phyloP scores from a whole-genome alignment of 2,329 filamentous ascomycete genomes.

The Phaeosphaeria sp. region DNA sequence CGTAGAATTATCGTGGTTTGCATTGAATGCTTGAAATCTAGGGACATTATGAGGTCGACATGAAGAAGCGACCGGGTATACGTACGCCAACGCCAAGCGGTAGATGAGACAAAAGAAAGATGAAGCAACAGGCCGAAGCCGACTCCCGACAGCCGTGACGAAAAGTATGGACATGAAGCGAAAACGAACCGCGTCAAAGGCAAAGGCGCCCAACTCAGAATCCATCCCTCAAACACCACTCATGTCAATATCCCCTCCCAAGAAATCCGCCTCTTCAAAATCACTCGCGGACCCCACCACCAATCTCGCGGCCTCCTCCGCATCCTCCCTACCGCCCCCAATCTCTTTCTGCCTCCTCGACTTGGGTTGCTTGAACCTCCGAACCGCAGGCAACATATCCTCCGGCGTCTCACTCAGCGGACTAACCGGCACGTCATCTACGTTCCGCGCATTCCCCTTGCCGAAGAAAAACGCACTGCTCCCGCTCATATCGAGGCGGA shows the following conservation, averaged over 20 bases:
- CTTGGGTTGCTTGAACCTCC: slow-evolving; percentile 42
- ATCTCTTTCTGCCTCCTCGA: slow-evolving; percentile 15
- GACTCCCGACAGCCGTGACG: neutral
- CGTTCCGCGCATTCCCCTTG: slow-evolving; percentile 22
- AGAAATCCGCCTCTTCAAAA: slow-evolving; percentile 73
- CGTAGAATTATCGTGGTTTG: no score
- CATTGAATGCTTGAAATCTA: neutral
- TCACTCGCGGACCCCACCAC: slow-evolving; percentile 55
- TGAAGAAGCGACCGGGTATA: slow-evolving; percentile 17
- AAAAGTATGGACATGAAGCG: slow-evolving; percentile 11
- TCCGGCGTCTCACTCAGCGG: slow-evolving; percentile 41
- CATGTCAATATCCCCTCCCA: slow-evolving; percentile 45
- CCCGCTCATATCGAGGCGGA: slow-evolving; percentile 15
- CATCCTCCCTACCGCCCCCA: neutral
- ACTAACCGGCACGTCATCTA: slow-evolving; percentile 45
- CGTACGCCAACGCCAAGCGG: slow-evolving; percentile 10
- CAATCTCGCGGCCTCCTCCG: slow-evolving; percentile 35
- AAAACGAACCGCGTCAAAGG: slow-evolving; percentile 1
- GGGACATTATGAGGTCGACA: neutral
- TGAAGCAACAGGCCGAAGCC: neutral
- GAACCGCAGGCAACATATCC: slow-evolving; percentile 26
- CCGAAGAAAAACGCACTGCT: slow-evolving; percentile 36
- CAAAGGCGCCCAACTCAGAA: neutral
- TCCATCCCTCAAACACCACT: slow-evolving; percentile 31
- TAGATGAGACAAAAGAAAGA: neutral